Evolutionary conservation across 2,329 filamentous ascomycete genomes (phyloP).

Genomic region (Botrytis porri): DNA sequence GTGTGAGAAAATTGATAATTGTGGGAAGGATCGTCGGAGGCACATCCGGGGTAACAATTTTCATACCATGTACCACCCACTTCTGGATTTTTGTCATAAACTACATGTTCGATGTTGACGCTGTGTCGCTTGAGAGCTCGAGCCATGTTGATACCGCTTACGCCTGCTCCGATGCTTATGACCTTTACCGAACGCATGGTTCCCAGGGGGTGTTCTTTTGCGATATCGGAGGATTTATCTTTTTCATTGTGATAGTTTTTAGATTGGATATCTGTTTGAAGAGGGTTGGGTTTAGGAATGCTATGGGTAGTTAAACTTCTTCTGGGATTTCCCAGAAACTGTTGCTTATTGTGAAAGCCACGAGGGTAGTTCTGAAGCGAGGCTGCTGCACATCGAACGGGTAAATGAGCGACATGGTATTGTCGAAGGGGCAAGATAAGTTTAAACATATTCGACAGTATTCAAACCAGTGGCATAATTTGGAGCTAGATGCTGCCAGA

Average conservation of each 20-base stretch:
- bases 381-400: not conserved
- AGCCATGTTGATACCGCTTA: conserved; percentile 47
- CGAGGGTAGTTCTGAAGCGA: not conserved
- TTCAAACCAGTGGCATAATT: not conserved
- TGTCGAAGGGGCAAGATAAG: not conserved
- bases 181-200: conserved; percentile 21
- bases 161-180: conserved; percentile 48
- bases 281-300: not conserved
- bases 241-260: not conserved
- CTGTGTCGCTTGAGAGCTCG: conserved; percentile 46
- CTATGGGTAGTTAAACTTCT: not conserved
- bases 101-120: conserved; percentile 44
- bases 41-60: conserved; percentile 56
- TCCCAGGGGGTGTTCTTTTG: conserved; percentile 25
- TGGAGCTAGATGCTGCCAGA: not conserved
- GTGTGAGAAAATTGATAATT: conserved; percentile 63
- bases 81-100: conserved; percentile 56
- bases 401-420: not conserved
- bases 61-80: conserved; percentile 59
- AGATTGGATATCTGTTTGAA: not conserved
- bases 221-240: not conserved
- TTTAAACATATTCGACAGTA: not conserved
- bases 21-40: conserved; percentile 54
- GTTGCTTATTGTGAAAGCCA: not conserved
- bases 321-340: not conserved